Percentiles rank a stretch among this genome's conserved stretches.
These are phyloP conservation scores for Phoma sp. DNA, from an alignment of 2,329 filamentous ascomycete species.

Conservation along the genomic window DNA sequence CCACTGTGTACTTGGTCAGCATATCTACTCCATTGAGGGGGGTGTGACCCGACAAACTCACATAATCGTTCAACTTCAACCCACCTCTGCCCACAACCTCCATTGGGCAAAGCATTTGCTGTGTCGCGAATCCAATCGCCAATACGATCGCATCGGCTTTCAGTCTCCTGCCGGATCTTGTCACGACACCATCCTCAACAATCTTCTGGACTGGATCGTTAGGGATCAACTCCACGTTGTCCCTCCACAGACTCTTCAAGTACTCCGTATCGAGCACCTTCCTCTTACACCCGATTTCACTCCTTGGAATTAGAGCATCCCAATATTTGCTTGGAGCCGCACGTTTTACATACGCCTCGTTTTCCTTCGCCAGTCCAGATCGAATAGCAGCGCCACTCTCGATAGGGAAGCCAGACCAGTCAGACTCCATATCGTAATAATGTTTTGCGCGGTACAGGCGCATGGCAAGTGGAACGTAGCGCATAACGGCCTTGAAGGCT, in stretches of 20 bases:
- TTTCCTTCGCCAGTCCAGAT: constrained; percentile 45
- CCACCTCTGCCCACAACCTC: constrained; percentile 55
- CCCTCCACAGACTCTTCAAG: constrained; percentile 51
- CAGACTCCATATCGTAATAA: constrained; percentile 54
- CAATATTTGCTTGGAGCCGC: constrained; percentile 54
- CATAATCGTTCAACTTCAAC: constrained; percentile 48
- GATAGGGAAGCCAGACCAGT: constrained; percentile 53
- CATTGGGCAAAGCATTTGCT: constrained; percentile 56
- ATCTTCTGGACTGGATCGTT: constrained; percentile 52
- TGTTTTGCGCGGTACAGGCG: constrained; percentile 52
- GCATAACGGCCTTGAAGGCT: constrained; percentile 54
- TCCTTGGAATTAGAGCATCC: constrained; percentile 52
- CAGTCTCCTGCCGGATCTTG: constrained; percentile 47
- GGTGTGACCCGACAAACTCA: constrained; percentile 18
- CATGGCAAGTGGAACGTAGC: constrained; percentile 55
- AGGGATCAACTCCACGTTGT: constrained; percentile 52
- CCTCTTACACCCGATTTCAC: constrained; percentile 57
- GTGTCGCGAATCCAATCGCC: constrained; percentile 59
- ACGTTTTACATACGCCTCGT: constrained; percentile 52
- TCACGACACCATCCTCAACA: constrained; percentile 48
- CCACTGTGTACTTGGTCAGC: constrained; percentile 42
- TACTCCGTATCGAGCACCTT: constrained; percentile 58
- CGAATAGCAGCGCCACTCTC: constrained; percentile 48
- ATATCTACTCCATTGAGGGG: neutral
- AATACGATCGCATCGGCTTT: constrained; percentile 57